A percentile compares a stretch with the other conserved stretches of the same genome.
phyloP scores from a whole-genome alignment of 805 yeast species.

The Ogataea glucozyma region DNA sequence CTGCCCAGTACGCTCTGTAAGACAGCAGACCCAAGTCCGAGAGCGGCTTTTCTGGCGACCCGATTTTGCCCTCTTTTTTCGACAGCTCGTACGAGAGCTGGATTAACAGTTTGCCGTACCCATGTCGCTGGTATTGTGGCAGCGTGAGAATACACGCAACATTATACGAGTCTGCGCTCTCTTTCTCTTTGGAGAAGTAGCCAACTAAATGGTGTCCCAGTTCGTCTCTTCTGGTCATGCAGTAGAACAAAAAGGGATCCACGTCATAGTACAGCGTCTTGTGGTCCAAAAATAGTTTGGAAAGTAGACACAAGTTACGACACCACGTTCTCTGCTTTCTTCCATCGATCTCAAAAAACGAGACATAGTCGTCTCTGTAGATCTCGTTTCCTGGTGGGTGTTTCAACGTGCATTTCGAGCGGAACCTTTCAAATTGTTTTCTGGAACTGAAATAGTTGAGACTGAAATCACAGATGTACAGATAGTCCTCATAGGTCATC shows the following conservation, averaged over 20 bases:
- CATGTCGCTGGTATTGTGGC: slow-evolving; percentile 95
- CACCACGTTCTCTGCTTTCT: slow-evolving; percentile 97
- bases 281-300: slow-evolving; percentile 90
- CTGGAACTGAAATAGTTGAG: slow-evolving; percentile 83
- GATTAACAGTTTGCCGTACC: slow-evolving; percentile 87
- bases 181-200: slow-evolving; percentile 95
- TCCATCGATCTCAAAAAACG: slow-evolving; percentile 97
- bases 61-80: slow-evolving; percentile 83
- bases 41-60: slow-evolving; percentile 96
- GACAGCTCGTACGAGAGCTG: slow-evolving; percentile 93
- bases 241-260: slow-evolving; percentile 93
- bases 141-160: slow-evolving; percentile 95
- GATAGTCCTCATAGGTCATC: slow-evolving; percentile 85
- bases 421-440: slow-evolving; percentile 89
- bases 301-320: slow-evolving; percentile 86
- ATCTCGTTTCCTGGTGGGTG: slow-evolving; percentile 99
- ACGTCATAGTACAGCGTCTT: slow-evolving; percentile 96
- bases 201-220: slow-evolving; percentile 96
- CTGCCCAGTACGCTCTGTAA: slow-evolving; percentile 96
- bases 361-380: slow-evolving; percentile 86
- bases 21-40: slow-evolving; percentile 92
- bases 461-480: slow-evolving; percentile 90
- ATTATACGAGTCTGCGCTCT: slow-evolving; percentile 90
- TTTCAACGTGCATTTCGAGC: slow-evolving; percentile 81
- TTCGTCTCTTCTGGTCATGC: slow-evolving; percentile 90